These are phyloP conservation scores for Leccinum pseudoinsigne DNA, from an alignment of 1,284 basidiomycete genomes.

Conservation along the genomic window DNA sequence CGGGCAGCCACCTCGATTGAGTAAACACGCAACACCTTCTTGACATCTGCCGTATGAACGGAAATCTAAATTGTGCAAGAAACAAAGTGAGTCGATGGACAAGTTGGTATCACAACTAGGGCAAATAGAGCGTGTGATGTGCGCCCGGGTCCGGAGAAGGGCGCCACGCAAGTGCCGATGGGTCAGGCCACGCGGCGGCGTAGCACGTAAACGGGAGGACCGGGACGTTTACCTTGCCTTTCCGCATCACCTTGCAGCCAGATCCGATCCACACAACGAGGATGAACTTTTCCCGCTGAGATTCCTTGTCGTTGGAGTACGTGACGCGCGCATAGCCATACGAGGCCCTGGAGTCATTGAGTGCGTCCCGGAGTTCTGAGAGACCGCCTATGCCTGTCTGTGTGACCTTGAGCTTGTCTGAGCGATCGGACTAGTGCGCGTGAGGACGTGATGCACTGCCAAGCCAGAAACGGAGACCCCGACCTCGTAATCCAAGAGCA, in stretches of 20 bases:
- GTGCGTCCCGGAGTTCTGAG: constrained; percentile 68
- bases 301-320: constrained; percentile 87
- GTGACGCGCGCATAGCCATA: constrained; percentile 83
- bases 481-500: constrained; percentile 85
- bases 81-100: constrained; percentile 20
- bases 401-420: constrained; percentile 79
- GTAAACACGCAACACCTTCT: constrained; percentile 73
- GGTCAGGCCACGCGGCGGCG: constrained; percentile 14
- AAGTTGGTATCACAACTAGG: constrained; percentile 20
- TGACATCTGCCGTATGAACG: constrained; percentile 86
- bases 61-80: constrained; percentile 61
- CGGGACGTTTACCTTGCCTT: constrained; percentile 69
- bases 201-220: constrained; percentile 22
- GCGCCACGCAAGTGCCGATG: constrained; percentile 6
- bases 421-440: constrained; percentile 64
- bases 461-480: constrained; percentile 18
- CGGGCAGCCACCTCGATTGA: constrained; percentile 86
- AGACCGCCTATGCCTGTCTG: constrained; percentile 80
- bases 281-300: constrained; percentile 87
- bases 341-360: constrained; percentile 76
- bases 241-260: constrained; percentile 86
- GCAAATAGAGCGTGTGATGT: constrained; percentile 29
- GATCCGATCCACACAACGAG: constrained; percentile 90
- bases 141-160: constrained; percentile 4
- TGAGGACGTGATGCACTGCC: constrained; percentile 16